These are phyloP conservation scores for Penicillium dipodomyicola DNA, from an alignment of 495 filamentous ascomycete species.

Conservation along the genomic window DNA sequence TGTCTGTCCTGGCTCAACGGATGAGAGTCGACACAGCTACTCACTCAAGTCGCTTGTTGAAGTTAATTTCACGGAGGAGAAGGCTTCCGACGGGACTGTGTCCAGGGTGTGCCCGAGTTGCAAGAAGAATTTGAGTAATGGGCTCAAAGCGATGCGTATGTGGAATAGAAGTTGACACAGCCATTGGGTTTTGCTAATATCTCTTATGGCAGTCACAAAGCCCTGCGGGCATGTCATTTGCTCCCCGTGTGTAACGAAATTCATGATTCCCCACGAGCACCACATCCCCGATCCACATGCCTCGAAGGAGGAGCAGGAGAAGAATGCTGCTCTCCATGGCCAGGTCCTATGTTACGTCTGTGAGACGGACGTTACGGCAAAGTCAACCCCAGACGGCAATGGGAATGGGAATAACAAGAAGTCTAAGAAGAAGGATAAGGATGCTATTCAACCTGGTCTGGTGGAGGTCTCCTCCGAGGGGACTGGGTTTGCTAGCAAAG, in stretches of 20 bases:
- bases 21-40: slow-evolving; percentile 69
- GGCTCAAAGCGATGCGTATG: slow-evolving; percentile 72
- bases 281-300: slow-evolving; percentile 62
- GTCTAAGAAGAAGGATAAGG: slow-evolving; percentile 47
- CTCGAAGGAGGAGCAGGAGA: slow-evolving; percentile 50
- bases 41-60: slow-evolving; percentile 79
- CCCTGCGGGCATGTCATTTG: slow-evolving; percentile 95
- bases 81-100: slow-evolving; percentile 47
- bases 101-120: slow-evolving; percentile 82
- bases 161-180: slow-evolving; percentile 10
- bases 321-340: slow-evolving; percentile 36
- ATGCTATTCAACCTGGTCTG: slow-evolving; percentile 65
- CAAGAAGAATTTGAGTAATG: slow-evolving; percentile 79
- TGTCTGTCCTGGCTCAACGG: slow-evolving; percentile 73
- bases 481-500: slow-evolving; percentile 87
- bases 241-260: slow-evolving; percentile 81
- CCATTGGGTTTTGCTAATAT: slow-evolving; percentile 1
- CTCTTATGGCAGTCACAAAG: slow-evolving; percentile 59
- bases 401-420: slow-evolving; percentile 34
- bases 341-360: slow-evolving; percentile 81
- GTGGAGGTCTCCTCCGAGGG: slow-evolving; percentile 86
- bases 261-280: slow-evolving; percentile 63
- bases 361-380: slow-evolving; percentile 64
- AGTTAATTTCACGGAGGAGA: slow-evolving; percentile 78
- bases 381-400: slow-evolving; percentile 14